Evolutionary conservation across 2,329 filamentous ascomycete genomes (phyloP), one percentile per base, ranked within the genome.

Genomic region (Malbranchea zuffiana): DNA sequence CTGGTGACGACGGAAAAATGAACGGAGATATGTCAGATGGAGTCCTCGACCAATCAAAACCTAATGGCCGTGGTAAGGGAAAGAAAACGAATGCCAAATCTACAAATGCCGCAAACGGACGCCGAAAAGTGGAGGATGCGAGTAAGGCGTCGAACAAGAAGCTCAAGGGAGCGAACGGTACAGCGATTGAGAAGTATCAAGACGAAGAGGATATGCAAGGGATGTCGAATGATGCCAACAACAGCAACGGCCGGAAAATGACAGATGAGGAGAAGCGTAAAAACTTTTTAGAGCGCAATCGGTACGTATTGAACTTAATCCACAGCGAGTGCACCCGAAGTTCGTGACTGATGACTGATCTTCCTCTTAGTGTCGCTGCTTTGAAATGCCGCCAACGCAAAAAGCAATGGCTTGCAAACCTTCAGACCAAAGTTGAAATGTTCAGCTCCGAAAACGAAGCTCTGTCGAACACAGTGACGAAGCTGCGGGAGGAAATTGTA

Each of bases 221-320:
- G 59, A 3, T 75, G 66, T 43, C 65, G 57, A 39, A 63, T 23
- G 32, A 32, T 8, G 21, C 24, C 16, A 17, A 16, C 13, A 10
- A 19, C 11, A 19, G 17, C 18, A 61, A 63, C 26, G 66, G 69
- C 26, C 75, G 80, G 50, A 95, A 94, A 68, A 93, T 95, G 85
- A 95, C 87, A 0, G 90, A 96, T 39, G 90, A 96, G 54, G 90
- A 98, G 66, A 98, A 98, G 68, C 75, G 90, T 27, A 94, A 92
- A 66, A 98, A 96, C 57, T 98, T 98, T 60, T 68, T 98, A 2
- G 90, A 98, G 56, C 74, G 90, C 18, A 98, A 98, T 60, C 78
- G 88, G 88, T 93, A 75, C 52, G 75, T 65, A 35, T 16, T 18
- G 16, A 13, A 3, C 3, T 3, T 5, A 11, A 15, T 29, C 41